A percentile compares a stretch with the other conserved stretches of the same genome.
These are phyloP conservation scores for Excoecaria cochinchinensis DNA, from an alignment of 345 rosid species.

Conservation along the genomic window DNA sequence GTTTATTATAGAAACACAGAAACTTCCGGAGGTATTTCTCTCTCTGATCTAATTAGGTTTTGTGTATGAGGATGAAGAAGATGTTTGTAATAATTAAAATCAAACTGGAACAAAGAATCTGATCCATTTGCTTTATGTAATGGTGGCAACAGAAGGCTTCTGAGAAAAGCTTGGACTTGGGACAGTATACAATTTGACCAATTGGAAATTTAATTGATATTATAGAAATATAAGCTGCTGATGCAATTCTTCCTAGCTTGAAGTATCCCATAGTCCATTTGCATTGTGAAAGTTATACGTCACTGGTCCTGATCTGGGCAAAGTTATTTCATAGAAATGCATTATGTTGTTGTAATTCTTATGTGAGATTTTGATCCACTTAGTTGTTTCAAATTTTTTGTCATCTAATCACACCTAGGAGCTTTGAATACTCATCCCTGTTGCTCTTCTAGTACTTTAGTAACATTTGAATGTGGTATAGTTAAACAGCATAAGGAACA, in stretches of 20 bases:
- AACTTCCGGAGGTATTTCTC: not conserved
- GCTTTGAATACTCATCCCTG: not conserved
- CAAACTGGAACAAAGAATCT: not conserved
- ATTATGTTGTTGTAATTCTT: not conserved
- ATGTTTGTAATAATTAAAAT: not conserved
- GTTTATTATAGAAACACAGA: not conserved
- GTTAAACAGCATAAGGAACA: not conserved
- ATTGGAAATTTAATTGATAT: not conserved
- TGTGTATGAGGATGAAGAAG: not conserved
- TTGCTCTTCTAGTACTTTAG: not conserved
- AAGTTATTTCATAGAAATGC: not conserved
- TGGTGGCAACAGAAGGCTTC: not conserved
- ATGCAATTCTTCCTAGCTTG: not conserved
- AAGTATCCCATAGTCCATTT: not conserved
- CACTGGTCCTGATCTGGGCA: not conserved
- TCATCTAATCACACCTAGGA: not conserved
- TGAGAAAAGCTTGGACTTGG: not conserved
- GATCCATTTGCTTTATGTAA: not conserved
- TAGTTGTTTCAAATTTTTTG: not conserved
- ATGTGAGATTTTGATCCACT: not conserved
- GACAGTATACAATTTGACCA: not conserved
- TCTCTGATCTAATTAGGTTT: not conserved
- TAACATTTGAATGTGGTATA: not conserved
- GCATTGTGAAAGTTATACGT: not conserved
- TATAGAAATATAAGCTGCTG: not conserved